Evolutionary conservation across 208 protist species (phyloP).

Genomic region (Wallacemonas sp.): DNA sequence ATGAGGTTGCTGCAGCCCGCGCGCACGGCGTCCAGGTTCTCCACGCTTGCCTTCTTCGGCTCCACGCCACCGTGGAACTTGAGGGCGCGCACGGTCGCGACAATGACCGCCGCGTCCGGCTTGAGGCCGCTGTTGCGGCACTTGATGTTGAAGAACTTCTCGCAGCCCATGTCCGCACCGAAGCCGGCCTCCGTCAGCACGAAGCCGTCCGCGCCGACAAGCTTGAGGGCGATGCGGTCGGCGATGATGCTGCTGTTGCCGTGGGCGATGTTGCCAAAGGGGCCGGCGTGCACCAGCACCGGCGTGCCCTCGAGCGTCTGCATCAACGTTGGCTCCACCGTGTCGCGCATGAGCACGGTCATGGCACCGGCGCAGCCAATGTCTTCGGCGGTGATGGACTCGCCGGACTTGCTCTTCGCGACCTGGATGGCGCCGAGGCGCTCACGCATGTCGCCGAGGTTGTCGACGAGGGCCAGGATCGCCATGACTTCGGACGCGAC

Average conservation of each 20-base stretch:
- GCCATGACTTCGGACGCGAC: constrained; percentile 99
- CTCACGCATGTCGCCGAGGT: constrained; percentile 94
- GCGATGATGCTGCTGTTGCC: constrained; percentile 98
- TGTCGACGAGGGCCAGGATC: constrained; percentile 94
- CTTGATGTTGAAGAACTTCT: constrained; percentile 99
- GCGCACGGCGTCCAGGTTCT: constrained; percentile 92
- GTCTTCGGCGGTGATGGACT: constrained; percentile 90
- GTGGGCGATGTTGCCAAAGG: constrained; percentile 99
- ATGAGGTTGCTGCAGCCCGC: constrained; percentile 90
- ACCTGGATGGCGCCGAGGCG: constrained; percentile 87
- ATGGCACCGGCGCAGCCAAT: constrained; percentile 93
- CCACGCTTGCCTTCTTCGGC: constrained; percentile 57
- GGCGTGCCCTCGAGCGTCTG: constrained; percentile 97
- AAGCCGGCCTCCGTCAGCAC: constrained; percentile 97
- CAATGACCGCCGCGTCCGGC: constrained; percentile 95
- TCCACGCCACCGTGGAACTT: constrained; percentile 97
- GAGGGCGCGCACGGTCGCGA: constrained; percentile 95
- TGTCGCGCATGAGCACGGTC: constrained; percentile 96
- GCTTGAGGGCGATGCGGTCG: constrained; percentile 94
- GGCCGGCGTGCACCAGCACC: constrained; percentile 97
- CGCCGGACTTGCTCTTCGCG: constrained; percentile 67
- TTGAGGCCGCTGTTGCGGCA: constrained; percentile 92
- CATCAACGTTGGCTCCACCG: constrained; percentile 97
- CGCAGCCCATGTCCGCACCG: constrained; percentile 94
- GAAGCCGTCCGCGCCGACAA: constrained; percentile 95